A percentile compares a stretch with the other conserved stretches of the same genome.
Evolutionary conservation across 1,284 basidiomycete genomes (phyloP).

Genomic region (Irpex rosettiformis): DNA sequence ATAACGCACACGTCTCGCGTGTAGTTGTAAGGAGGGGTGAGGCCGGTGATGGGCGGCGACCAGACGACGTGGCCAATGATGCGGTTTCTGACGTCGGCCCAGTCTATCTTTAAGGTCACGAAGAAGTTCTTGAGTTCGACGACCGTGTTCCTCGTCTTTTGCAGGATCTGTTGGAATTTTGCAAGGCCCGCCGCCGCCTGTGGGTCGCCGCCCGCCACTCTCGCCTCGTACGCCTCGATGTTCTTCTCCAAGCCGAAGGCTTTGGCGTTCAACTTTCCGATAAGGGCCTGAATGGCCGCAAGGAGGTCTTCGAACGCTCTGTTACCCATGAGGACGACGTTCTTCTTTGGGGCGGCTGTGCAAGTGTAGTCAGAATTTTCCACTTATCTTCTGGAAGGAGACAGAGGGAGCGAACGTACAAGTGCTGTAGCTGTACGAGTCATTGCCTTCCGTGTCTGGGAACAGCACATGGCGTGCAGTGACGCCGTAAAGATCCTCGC

Average conservation of each 20-base stretch:
- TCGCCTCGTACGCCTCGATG: background rate
- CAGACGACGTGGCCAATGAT: conserved; percentile 35
- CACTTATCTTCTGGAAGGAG: conserved; percentile 11
- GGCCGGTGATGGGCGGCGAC: conserved; percentile 30
- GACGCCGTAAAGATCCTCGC: conserved; percentile 31
- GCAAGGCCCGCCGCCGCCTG: conserved; percentile 9
- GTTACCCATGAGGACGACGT: conserved; percentile 11
- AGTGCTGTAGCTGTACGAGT: conserved; percentile 27
- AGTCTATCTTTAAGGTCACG: conserved; percentile 26
- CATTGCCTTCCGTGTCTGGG: conserved; percentile 22
- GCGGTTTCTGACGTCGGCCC: conserved; percentile 27
- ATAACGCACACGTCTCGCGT: conserved; percentile 35
- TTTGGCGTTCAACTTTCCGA: background rate
- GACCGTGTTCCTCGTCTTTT: background rate
- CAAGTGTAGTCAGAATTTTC: conserved; percentile 4
- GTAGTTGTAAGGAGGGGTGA: conserved; percentile 22
- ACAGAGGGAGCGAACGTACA: no score
- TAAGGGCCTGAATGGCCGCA: background rate
- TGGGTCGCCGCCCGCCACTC: background rate
- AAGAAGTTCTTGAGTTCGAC: conserved; percentile 12
- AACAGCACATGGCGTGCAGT: conserved; percentile 34
- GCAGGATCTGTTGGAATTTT: background rate
- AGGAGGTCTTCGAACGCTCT: background rate
- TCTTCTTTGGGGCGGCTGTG: conserved; percentile 6
- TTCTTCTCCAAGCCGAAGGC: background rate